These are phyloP conservation scores for Solanum chiquidenum DNA, from an alignment of 257 asterid species.

Conservation along the genomic window DNA sequence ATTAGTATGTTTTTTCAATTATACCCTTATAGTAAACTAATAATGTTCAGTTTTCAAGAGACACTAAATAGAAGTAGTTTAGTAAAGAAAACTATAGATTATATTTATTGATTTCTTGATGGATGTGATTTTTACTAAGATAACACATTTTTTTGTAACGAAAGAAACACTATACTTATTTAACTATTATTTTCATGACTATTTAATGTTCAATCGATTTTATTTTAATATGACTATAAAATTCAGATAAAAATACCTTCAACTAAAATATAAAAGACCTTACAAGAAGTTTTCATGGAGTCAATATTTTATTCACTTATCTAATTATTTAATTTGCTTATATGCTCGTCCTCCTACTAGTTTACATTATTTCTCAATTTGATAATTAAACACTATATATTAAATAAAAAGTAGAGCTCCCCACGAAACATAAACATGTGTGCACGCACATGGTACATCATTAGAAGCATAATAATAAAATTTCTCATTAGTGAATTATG, in stretches of 20 bases:
- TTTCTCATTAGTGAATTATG: neutral
- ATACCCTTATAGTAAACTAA: neutral
- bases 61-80: neutral
- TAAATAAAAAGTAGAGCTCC: neutral
- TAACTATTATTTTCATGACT: neutral
- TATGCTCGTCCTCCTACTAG: neutral
- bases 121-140: neutral
- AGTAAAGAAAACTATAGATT: neutral
- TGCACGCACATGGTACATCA: neutral
- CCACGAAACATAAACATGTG: neutral
- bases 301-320: neutral
- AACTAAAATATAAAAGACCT: neutral
- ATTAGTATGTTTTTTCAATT: neutral
- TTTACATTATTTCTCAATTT: neutral
- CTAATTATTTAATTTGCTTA: neutral
- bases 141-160: neutral
- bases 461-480: neutral
- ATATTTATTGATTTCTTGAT: neutral
- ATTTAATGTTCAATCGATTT: neutral
- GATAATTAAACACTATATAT: neutral
- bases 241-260: neutral
- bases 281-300: neutral
- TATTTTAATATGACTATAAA: neutral
- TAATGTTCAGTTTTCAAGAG: neutral
- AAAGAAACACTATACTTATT: neutral